These are phyloP conservation scores for Cercophora newfieldiana DNA, from an alignment of 495 filamentous ascomycete genomes.

Conservation along the genomic window DNA sequence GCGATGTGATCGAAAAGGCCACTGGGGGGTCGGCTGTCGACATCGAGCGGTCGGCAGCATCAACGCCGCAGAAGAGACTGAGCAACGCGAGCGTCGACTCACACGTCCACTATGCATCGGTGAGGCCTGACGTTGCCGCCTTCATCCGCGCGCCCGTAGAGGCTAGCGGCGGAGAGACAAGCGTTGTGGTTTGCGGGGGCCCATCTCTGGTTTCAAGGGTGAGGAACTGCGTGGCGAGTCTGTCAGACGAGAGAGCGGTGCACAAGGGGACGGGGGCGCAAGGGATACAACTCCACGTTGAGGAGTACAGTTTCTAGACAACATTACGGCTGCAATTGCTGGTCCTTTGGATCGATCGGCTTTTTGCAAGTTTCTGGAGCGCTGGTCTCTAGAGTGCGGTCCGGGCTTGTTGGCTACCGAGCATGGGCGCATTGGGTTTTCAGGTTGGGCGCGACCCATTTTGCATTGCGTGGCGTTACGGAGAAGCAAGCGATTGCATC, in stretches of 20 bases:
- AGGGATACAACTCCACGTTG: slow-evolving; percentile 58
- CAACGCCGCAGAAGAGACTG: slow-evolving; percentile 28
- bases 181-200: slow-evolving; percentile 81
- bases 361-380: too few relatives aligned
- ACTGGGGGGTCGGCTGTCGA: slow-evolving; percentile 15
- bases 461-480: neutral
- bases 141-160: slow-evolving; percentile 61
- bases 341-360: too few relatives aligned
- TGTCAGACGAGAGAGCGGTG: slow-evolving; percentile 84
- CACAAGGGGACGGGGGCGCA: slow-evolving; percentile 91
- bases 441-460: neutral
- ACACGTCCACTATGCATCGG: slow-evolving; percentile 41
- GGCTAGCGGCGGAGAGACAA: slow-evolving; percentile 75
- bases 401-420: too few relatives aligned
- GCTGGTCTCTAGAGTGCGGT: too few relatives aligned
- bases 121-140: slow-evolving; percentile 43
- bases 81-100: slow-evolving; percentile 39
- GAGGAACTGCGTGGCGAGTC: slow-evolving; percentile 62
- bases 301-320: slow-evolving; percentile 46
- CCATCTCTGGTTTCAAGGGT: slow-evolving; percentile 63
- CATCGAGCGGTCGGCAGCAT: slow-evolving; percentile 27
- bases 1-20: slow-evolving; percentile 29
- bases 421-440: too few relatives aligned
- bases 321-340: too few relatives aligned
- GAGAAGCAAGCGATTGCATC: neutral